Evolutionary conservation across 139 green algal genomes (phyloP).

Genomic region (Mesotaenium endlicherianum): DNA sequence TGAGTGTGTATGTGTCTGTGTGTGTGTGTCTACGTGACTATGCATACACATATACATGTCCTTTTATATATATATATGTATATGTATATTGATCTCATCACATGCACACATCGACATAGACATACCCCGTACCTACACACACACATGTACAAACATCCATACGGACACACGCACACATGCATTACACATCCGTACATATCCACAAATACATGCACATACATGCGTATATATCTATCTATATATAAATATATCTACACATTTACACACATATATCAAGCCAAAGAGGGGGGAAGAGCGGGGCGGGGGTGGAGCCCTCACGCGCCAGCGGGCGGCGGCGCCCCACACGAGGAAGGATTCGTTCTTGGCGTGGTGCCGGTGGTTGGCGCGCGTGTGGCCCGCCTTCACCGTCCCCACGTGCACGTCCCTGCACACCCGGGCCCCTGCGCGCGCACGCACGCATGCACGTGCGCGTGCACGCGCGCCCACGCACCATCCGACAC

Average conservation of each 20-base stretch:
- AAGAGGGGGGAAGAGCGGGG: too few species aligned
- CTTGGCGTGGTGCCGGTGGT: conserved; percentile 23
- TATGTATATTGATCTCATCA: not conserved
- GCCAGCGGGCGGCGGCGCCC: not conserved
- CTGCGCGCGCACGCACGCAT: not conserved
- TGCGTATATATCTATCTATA: too few species aligned
- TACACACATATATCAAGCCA: too few species aligned
- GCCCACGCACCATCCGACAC: not conserved
- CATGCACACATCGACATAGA: too few species aligned
- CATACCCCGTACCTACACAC: too few species aligned
- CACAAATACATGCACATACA: too few species aligned
- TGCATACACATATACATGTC: not conserved
- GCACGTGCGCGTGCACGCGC: not conserved
- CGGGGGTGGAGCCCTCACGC: not conserved
- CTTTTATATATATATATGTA: not conserved
- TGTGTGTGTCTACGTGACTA: not conserved
- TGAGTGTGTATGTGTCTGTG: too few species aligned
- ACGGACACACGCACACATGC: too few species aligned
- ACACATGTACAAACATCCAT: too few species aligned
- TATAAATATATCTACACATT: too few species aligned
- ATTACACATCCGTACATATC: too few species aligned
- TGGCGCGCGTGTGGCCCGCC: not conserved
- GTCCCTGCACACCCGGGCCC: not conserved
- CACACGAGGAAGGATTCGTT: conserved; percentile 30
- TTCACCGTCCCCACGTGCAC: conserved; percentile 9